These are phyloP conservation scores for Odonthalia washingtoniensis DNA, from an alignment of 31 red algal species.

Conservation along the genomic window DNA sequence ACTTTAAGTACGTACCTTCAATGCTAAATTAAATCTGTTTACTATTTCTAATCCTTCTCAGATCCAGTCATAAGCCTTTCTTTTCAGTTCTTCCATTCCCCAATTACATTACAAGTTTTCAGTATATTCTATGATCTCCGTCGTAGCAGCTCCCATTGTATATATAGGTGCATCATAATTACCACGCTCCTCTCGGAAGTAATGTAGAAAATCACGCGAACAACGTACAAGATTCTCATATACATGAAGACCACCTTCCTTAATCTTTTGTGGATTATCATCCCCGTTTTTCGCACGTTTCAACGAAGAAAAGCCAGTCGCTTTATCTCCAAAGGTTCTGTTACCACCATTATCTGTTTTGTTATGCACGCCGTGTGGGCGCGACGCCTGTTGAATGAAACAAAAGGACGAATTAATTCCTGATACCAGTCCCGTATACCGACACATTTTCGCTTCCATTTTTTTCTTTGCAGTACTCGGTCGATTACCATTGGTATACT, in stretches of 20 bases:
- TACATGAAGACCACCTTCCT: slow-evolving; percentile 51
- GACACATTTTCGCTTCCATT: slow-evolving; percentile 41
- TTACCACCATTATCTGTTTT: slow-evolving; percentile 71
- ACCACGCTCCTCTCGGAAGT: slow-evolving; percentile 1
- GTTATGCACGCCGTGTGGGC: slow-evolving; percentile 57
- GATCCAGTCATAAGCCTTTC: too few relatives aligned
- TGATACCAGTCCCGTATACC: slow-evolving; percentile 59
- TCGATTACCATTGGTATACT: slow-evolving; percentile 46
- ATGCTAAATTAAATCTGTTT: too few relatives aligned
- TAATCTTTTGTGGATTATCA: slow-evolving; percentile 50
- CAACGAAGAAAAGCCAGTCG: slow-evolving; percentile 33
- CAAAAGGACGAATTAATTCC: slow-evolving; percentile 64
- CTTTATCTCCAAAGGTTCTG: slow-evolving; percentile 51
- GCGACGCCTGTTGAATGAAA: slow-evolving; percentile 54
- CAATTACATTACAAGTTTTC: slow-evolving; percentile 73
- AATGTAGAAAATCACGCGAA: not conserved
- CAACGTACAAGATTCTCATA: slow-evolving; percentile 62
- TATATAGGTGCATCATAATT: slow-evolving; percentile 45
- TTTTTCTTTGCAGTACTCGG: slow-evolving; percentile 52
- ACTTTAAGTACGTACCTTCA: too few relatives aligned
- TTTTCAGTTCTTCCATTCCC: too few relatives aligned
- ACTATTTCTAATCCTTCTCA: too few relatives aligned
- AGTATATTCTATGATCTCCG: slow-evolving; percentile 65
- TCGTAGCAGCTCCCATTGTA: slow-evolving; percentile 51
- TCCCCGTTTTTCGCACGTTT: slow-evolving; percentile 6